Percentiles rank a stretch among this genome's conserved stretches.
phyloP scores from a whole-genome alignment of 2,329 filamentous ascomycete genomes.

The Clarireedia monteithiana region DNA sequence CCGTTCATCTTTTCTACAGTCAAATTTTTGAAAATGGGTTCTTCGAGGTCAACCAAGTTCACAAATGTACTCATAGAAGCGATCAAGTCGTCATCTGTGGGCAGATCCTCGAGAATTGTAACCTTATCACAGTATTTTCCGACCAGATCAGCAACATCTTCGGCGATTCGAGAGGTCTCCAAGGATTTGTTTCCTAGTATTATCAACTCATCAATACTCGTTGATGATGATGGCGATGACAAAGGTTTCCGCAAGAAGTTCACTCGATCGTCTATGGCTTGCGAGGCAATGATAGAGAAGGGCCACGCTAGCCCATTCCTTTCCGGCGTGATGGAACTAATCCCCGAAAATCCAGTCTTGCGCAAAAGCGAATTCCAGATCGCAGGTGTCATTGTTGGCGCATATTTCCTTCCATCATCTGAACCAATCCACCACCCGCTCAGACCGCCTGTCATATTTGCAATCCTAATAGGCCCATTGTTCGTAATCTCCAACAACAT shows the following conservation, averaged over 20 bases:
- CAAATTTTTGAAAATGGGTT: constrained; percentile 21
- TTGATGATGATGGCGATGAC: constrained; percentile 2
- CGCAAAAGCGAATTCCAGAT: constrained; percentile 22
- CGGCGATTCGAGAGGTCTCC: neutral
- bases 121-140: neutral
- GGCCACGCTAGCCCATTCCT: neutral
- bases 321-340: constrained; percentile 12
- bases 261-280: constrained; percentile 9
- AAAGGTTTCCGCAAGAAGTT: constrained; percentile 1
- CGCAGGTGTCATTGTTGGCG: neutral
- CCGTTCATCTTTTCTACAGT: constrained; percentile 23
- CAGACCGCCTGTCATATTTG: neutral
- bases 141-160: neutral
- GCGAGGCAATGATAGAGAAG: neutral
- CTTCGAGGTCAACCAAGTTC: constrained; percentile 26
- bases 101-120: neutral
- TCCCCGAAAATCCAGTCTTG: constrained; percentile 25
- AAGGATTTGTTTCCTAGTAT: neutral
- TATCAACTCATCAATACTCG: neutral
- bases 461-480: neutral
- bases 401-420: constrained; percentile 4
- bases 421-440: constrained; percentile 11
- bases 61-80: constrained; percentile 15
- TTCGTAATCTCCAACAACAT: constrained; percentile 15
- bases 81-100: constrained; percentile 14